Evolutionary conservation across 1,284 basidiomycete genomes (phyloP).

Genomic region (Volvariella surrecta): DNA sequence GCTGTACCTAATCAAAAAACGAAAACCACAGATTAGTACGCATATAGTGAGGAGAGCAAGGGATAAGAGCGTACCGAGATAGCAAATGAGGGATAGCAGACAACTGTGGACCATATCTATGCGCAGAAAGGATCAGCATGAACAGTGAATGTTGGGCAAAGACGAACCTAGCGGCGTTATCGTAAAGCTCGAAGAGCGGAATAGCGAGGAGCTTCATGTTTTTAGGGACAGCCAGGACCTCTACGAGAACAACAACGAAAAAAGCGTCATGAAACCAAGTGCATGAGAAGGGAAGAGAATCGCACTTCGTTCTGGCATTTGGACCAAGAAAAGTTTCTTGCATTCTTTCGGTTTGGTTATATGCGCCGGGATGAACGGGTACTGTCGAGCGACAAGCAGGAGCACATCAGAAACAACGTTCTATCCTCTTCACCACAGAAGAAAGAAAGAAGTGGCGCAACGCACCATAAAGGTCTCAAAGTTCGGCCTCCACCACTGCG

Average conservation of each 20-base stretch:
- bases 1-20: conserved; percentile 44
- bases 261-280: background rate
- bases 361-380: conserved; percentile 95
- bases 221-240: conserved; percentile 91
- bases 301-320: conserved; percentile 91
- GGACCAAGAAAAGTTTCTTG: conserved; percentile 93
- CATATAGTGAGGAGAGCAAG: background rate
- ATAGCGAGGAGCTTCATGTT: conserved; percentile 98
- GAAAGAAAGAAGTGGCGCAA: conserved; percentile 9
- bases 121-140: background rate
- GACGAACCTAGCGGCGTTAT: conserved; percentile 66
- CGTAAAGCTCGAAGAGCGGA: conserved; percentile 94
- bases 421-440: background rate
- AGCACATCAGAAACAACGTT: conserved; percentile 2
- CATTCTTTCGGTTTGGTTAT: conserved; percentile 97
- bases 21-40: background rate
- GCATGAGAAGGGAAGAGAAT: conserved; percentile 15
- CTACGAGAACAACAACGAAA: conserved; percentile 34
- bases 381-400: conserved; percentile 39
- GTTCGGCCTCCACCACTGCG: conserved; percentile 96
- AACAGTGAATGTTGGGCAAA: background rate
- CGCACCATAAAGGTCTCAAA: conserved; percentile 97
- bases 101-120: conserved; percentile 86
- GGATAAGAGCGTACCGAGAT: conserved; percentile 56
- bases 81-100: conserved; percentile 92